Conservation (phyloP, 1,139 yeast species). For the Kodamaea ohmeri region DNA sequence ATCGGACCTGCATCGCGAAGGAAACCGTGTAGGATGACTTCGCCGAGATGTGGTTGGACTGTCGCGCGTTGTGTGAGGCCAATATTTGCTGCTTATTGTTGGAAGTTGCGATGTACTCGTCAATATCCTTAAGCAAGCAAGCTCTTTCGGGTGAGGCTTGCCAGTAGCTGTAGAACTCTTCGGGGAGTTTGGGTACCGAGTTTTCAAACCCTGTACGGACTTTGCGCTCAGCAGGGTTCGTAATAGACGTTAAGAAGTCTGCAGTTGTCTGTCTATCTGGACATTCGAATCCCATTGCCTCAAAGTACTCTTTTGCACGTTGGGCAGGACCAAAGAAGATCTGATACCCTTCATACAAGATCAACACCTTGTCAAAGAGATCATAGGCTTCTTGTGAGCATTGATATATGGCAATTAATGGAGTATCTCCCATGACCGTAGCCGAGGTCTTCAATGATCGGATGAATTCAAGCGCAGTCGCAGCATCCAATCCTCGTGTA, state of each 20-base stretch:
- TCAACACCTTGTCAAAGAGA: conserved; percentile 25
- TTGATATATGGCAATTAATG: conserved; percentile 28
- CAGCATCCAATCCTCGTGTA: conserved; percentile 26
- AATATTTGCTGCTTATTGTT: conserved; percentile 29
- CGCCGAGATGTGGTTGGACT: conserved; percentile 53
- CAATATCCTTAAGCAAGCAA: conserved; percentile 30
- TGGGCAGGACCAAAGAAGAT: conserved; percentile 23
- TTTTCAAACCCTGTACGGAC: conserved; percentile 51
- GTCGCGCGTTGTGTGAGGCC: conserved; percentile 56
- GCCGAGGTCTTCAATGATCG: conserved; percentile 28
- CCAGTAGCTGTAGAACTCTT: conserved; percentile 70
- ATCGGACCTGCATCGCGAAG: conserved; percentile 61
- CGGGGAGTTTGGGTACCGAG: conserved; percentile 64
- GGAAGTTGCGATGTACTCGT: conserved; percentile 24
- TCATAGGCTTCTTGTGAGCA: conserved; percentile 31
- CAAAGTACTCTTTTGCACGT: conserved; percentile 23
- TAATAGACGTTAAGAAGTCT: conserved; percentile 56
- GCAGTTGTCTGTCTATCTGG: conserved; percentile 58
- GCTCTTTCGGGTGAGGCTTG: conserved; percentile 50
- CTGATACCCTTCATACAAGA: conserved; percentile 28
- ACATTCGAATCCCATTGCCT: conserved; percentile 35
- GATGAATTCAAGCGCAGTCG: conserved; percentile 27
- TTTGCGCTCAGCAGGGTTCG: conserved; percentile 51
- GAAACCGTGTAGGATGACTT: conserved; percentile 66
- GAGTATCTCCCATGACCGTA: conserved; percentile 24